These are phyloP conservation scores for Podospora appendiculata DNA, from an alignment of 495 filamentous ascomycete genomes.

Conservation along the genomic window DNA sequence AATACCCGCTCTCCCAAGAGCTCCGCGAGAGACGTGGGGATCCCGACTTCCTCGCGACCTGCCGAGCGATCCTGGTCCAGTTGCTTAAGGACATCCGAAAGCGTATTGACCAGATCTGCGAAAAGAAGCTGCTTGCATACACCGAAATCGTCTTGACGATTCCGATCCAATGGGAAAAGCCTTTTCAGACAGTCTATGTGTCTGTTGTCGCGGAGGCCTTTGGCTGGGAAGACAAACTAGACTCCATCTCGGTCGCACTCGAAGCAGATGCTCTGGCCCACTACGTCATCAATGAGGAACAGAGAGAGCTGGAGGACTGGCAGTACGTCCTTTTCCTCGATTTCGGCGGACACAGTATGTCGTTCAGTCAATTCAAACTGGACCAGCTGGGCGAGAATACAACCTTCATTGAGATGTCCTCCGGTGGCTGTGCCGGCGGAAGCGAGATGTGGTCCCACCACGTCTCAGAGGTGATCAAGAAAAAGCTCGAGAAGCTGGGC, in stretches of 20 bases:
- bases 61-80: neutral
- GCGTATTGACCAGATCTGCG: neutral
- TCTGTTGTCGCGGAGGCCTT: slow-evolving; percentile 2
- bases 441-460: slow-evolving; percentile 6
- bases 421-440: neutral
- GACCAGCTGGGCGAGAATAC: neutral
- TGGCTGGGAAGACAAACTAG: neutral
- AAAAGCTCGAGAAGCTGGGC: neutral
- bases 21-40: neutral
- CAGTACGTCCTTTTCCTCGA: slow-evolving; percentile 4
- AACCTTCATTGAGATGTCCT: slow-evolving; percentile 2
- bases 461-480: neutral
- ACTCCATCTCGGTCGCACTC: neutral
- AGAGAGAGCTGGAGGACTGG: slow-evolving; percentile 1
- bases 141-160: neutral
- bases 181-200: neutral
- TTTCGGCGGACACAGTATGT: slow-evolving; percentile 5
- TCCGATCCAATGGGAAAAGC: slow-evolving; percentile 1
- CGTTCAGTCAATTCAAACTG: neutral
- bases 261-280: slow-evolving; percentile 4
- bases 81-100: neutral
- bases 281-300: neutral
- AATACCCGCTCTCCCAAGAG: slow-evolving; percentile 1
- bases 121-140: neutral
- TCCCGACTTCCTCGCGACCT: neutral